These are phyloP conservation scores for Schoenoplectus triqueter DNA, from an alignment of 202 grass and related monocot genomes.

Conservation along the genomic window DNA sequence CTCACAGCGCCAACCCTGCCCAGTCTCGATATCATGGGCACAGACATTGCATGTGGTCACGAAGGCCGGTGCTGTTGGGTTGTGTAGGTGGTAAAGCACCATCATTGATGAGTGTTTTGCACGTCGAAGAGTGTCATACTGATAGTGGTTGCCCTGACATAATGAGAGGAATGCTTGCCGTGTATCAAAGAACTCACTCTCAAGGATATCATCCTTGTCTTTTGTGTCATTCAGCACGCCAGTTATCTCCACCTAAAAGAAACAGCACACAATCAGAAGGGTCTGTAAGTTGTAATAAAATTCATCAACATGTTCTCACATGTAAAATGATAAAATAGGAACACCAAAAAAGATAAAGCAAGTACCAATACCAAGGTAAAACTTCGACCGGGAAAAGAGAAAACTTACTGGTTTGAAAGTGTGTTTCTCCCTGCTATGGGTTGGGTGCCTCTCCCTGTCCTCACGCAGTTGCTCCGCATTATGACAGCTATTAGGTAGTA, in stretches of 20 bases:
- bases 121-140: conserved; percentile 94
- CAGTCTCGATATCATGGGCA: conserved; percentile 89
- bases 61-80: conserved; percentile 93
- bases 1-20: conserved; percentile 98
- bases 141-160: conserved; percentile 99
- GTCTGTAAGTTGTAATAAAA: conserved; percentile 20
- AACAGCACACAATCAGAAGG: not conserved
- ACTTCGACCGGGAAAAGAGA: not conserved
- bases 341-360: not conserved
- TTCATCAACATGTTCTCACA: conserved; percentile 39
- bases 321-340: conserved; percentile 15
- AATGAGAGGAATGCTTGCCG: conserved; percentile 95
- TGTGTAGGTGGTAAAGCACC: conserved; percentile 99
- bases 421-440: conserved; percentile 73
- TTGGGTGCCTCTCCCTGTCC: conserved; percentile 79
- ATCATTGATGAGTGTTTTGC: conserved; percentile 99
- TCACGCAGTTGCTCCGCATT: conserved; percentile 70
- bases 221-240: conserved; percentile 73
- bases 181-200: conserved; percentile 98
- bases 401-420: conserved; percentile 74
- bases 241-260: conserved; percentile 74
- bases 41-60: conserved; percentile 92
- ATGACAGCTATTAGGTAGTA: conserved; percentile 64
- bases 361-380: conserved; percentile 31
- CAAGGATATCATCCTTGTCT: conserved; percentile 94